These are phyloP conservation scores for Plasmodium inui DNA, from an alignment of 169 alveolate species.

Conservation along the genomic window DNA sequence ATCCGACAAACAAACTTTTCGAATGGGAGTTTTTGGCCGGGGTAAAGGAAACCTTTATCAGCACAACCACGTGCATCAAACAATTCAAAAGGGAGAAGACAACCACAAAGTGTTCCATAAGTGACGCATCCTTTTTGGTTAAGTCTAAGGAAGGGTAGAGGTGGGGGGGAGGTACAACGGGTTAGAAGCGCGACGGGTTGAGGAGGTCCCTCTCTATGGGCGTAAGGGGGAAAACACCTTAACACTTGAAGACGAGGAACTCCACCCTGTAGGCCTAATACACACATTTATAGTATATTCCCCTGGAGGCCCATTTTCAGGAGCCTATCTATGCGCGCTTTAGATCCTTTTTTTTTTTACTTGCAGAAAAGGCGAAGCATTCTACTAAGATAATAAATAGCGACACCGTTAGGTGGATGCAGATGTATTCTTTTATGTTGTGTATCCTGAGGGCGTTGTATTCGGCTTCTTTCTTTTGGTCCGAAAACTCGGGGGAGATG, in stretches of 20 bases:
- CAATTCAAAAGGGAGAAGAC: constrained; percentile 64
- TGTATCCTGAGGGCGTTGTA: constrained; percentile 39
- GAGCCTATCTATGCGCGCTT: not conserved
- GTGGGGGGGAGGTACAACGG: not conserved
- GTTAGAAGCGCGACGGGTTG: not conserved
- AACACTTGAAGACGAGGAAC: not conserved
- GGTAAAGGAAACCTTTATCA: constrained; percentile 36
- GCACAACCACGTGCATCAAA: constrained; percentile 64
- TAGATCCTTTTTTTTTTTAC: constrained; percentile 10
- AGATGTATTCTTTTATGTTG: constrained; percentile 60
- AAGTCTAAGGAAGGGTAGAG: constrained; percentile 7
- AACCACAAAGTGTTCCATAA: constrained; percentile 47
- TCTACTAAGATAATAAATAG: constrained; percentile 42
- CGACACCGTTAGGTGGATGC: constrained; percentile 41
- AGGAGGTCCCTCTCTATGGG: not conserved
- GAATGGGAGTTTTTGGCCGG: constrained; percentile 35
- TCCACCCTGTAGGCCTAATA: not conserved
- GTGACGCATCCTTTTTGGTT: constrained; percentile 30
- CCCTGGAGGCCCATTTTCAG: not conserved
- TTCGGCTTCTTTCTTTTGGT: constrained; percentile 49
- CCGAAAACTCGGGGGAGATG: constrained; percentile 47
- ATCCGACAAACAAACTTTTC: constrained; percentile 36
- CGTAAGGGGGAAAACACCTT: not conserved
- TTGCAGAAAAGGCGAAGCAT: constrained; percentile 36
- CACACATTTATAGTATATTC: not conserved